Conservation (phyloP, 176 grass and related monocot species). For the Triticum timopheevii region DNA sequence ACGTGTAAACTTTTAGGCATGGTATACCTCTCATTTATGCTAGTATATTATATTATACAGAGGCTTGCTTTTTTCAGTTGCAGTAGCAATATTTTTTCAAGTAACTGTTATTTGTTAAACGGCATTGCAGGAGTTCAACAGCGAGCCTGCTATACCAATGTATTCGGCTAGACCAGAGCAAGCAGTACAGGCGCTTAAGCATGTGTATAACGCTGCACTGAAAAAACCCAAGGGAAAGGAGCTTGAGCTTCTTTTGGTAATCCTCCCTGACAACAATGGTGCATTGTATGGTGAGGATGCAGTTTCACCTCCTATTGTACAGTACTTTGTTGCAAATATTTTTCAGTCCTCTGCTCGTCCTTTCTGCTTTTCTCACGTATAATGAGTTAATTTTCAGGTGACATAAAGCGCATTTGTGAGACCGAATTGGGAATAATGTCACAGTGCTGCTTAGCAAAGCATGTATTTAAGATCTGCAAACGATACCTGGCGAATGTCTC, state of each 20-base stretch:
- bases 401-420: constrained; percentile 81
- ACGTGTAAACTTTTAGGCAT: constrained; percentile 74
- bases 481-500: constrained; percentile 77
- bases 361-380: not conserved
- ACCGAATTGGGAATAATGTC: constrained; percentile 74
- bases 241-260: constrained; percentile 68
- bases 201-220: constrained; percentile 56
- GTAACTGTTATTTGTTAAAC: not conserved
- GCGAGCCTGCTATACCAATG: constrained; percentile 58
- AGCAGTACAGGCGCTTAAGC: constrained; percentile 59
- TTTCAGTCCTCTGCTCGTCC: not conserved
- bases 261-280: constrained; percentile 80
- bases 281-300: constrained; percentile 61
- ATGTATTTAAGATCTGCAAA: constrained; percentile 80
- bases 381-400: constrained; percentile 32
- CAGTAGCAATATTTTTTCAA: not conserved
- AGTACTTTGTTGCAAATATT: not conserved
- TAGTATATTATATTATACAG: not conserved
- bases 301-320: not conserved
- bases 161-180: constrained; percentile 67
- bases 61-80: constrained; percentile 1
- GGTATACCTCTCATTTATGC: constrained; percentile 43
- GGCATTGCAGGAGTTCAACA: constrained; percentile 55
- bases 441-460: constrained; percentile 70
- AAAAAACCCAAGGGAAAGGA: constrained; percentile 69